A percentile compares a stretch with the other conserved stretches of the same genome.
Evolutionary conservation across 345 rosid genomes (phyloP).

Genomic region (Carallia pectinifolia): DNA sequence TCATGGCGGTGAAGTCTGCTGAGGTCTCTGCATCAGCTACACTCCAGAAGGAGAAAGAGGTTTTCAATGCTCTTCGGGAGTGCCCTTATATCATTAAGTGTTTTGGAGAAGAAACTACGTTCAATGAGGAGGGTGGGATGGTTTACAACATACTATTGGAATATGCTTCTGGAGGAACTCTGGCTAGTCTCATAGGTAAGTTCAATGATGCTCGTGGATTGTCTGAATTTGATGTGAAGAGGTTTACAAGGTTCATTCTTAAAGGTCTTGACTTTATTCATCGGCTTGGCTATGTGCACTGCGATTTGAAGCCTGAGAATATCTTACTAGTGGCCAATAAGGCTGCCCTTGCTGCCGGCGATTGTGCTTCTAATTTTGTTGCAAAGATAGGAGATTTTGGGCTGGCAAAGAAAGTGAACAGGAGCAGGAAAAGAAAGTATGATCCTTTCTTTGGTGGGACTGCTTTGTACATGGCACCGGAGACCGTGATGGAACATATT

Average conservation of each 20-base stretch:
- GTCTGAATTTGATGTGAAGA: slow-evolving; percentile 52
- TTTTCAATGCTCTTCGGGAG: slow-evolving; percentile 36
- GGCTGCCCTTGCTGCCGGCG: slow-evolving; percentile 3
- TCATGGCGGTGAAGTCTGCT: slow-evolving; percentile 71
- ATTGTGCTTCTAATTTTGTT: not conserved
- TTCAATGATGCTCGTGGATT: slow-evolving; percentile 33
- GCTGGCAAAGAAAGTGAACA: slow-evolving; percentile 47
- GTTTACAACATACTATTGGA: slow-evolving; percentile 63
- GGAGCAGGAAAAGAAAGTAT: slow-evolving; percentile 11
- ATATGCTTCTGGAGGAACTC: slow-evolving; percentile 70
- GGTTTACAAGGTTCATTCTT: slow-evolving; percentile 50
- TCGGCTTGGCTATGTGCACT: slow-evolving; percentile 63
- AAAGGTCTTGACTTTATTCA: slow-evolving; percentile 60
- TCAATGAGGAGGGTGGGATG: slow-evolving; percentile 39
- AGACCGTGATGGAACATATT: slow-evolving; percentile 51
- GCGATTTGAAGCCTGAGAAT: slow-evolving; percentile 61
- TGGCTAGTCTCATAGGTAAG: slow-evolving; percentile 37
- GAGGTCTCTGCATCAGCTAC: slow-evolving; percentile 31
- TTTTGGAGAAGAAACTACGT: slow-evolving; percentile 44
- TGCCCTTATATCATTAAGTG: slow-evolving; percentile 53
- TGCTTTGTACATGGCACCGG: slow-evolving; percentile 77
- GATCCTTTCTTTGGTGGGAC: slow-evolving; percentile 51
- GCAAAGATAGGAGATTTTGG: slow-evolving; percentile 76
- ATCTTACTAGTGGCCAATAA: slow-evolving; percentile 47
- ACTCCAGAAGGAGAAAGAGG: slow-evolving; percentile 52